A percentile compares a stretch with the other conserved stretches of the same genome.
Conservation (phyloP, 352 stramenopile species). For the Globisporangium cylindrosporum region DNA sequence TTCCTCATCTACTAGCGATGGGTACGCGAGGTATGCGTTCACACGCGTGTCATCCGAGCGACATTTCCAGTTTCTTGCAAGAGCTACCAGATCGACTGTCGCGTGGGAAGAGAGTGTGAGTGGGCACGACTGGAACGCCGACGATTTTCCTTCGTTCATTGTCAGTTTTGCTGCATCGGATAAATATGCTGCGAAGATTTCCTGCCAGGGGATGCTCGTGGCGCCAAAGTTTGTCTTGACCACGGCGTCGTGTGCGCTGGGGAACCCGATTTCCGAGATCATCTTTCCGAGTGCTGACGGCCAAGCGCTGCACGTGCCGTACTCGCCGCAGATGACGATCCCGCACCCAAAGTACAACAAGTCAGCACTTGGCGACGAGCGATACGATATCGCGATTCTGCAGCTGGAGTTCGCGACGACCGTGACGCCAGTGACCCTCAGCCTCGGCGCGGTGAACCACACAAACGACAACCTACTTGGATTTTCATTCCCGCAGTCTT, state of each 20-base stretch:
- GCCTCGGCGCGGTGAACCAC: slow-evolving; percentile 6
- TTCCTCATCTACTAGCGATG: neutral
- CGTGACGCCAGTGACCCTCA: slow-evolving; percentile 9
- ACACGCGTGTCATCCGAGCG: neutral
- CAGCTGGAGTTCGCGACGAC: neutral
- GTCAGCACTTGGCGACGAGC: neutral
- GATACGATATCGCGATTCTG: slow-evolving; percentile 13
- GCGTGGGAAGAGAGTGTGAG: neutral
- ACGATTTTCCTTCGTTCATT: slow-evolving; percentile 11
- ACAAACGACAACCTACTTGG: neutral
- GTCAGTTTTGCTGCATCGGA: neutral
- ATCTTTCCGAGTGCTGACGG: slow-evolving; percentile 6
- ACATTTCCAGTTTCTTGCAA: neutral
- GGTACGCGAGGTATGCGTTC: slow-evolving; percentile 6
- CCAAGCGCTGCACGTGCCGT: slow-evolving; percentile 2
- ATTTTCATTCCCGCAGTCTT: neutral
- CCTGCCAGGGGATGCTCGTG: slow-evolving; percentile 32
- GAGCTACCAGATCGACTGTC: slow-evolving; percentile 1
- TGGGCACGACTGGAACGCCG: neutral
- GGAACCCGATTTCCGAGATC: neutral
- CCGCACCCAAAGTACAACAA: slow-evolving; percentile 10
- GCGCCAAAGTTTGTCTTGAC: slow-evolving; percentile 32
- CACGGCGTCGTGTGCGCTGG: slow-evolving; percentile 24
- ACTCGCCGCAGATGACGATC: slow-evolving; percentile 6
- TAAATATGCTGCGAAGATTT: neutral